Percentiles rank a stretch among this genome's conserved stretches.
These are phyloP conservation scores for Cyamopsis tetragonoloba DNA, from an alignment of 306 rosid species.

Conservation along the genomic window DNA sequence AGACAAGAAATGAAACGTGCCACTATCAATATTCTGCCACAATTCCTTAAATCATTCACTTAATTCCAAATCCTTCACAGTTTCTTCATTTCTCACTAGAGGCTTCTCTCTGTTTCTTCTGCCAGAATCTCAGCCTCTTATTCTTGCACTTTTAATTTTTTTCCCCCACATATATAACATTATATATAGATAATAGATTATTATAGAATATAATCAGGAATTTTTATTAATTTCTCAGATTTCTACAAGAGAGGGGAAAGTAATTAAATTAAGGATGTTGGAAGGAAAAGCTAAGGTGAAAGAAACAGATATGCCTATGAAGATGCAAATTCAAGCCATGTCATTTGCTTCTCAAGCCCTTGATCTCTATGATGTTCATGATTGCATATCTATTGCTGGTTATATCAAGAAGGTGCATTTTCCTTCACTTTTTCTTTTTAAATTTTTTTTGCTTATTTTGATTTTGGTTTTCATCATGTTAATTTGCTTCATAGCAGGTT, in stretches of 20 bases:
- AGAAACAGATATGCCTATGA: constrained; percentile 66
- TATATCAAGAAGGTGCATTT: constrained; percentile 61
- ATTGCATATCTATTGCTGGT: constrained; percentile 51
- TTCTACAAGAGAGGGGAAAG: neutral
- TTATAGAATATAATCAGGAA: too few species aligned
- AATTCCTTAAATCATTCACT: too few species aligned
- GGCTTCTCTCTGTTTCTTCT: too few species aligned
- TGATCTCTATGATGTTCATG: constrained; percentile 72
- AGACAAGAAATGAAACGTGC: too few species aligned
- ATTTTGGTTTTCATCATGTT: neutral
- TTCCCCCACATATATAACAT: too few species aligned
- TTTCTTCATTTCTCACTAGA: too few species aligned
- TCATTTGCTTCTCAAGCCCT: constrained; percentile 79
- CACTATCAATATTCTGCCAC: too few species aligned
- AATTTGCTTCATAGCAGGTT: neutral
- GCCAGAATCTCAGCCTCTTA: too few species aligned
- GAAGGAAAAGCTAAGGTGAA: constrained; percentile 67
- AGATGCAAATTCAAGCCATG: constrained; percentile 78
- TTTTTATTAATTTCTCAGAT: too few species aligned
- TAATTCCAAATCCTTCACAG: too few species aligned
- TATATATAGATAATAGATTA: too few species aligned
- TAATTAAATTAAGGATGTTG: constrained; percentile 54
- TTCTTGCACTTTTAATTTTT: too few species aligned
- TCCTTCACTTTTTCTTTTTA: neutral
- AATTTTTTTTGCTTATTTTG: neutral